These are phyloP conservation scores for Dissoconium aciculare DNA, from an alignment of 2,329 filamentous ascomycete genomes.

Conservation along the genomic window DNA sequence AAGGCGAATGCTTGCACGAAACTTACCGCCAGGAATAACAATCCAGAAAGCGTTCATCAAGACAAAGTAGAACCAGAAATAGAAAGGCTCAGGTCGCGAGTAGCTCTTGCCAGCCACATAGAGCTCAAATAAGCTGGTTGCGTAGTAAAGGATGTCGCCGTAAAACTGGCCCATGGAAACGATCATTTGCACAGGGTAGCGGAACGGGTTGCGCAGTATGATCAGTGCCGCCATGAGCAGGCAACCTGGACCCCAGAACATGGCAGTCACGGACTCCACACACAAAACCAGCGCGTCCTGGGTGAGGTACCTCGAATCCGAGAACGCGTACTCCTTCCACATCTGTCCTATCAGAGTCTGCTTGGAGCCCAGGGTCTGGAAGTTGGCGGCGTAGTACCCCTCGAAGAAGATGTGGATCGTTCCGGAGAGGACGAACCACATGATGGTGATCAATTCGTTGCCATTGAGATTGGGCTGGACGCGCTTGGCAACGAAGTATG, in stretches of 20 bases:
- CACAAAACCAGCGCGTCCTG: slow-evolving; percentile 74
- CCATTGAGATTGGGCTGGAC: slow-evolving; percentile 38
- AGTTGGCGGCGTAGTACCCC: slow-evolving; percentile 65
- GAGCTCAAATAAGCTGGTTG: slow-evolving; percentile 47
- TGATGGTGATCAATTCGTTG: slow-evolving; percentile 43
- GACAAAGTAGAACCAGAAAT: slow-evolving; percentile 53
- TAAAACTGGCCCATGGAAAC: slow-evolving; percentile 51
- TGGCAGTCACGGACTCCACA: slow-evolving; percentile 68
- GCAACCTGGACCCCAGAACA: slow-evolving; percentile 51
- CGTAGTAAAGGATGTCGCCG: slow-evolving; percentile 49
- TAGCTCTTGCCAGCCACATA: slow-evolving; percentile 40
- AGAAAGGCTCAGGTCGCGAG: slow-evolving; percentile 46
- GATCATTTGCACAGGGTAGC: slow-evolving; percentile 44
- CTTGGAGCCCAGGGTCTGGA: slow-evolving; percentile 47
- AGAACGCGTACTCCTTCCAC: slow-evolving; percentile 85
- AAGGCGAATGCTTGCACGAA: background rate
- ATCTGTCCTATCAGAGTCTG: slow-evolving; percentile 68
- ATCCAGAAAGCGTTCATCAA: slow-evolving; percentile 55
- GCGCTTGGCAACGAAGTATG: slow-evolving; percentile 39
- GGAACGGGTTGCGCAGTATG: slow-evolving; percentile 38
- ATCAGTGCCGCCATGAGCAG: slow-evolving; percentile 42
- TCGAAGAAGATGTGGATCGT: slow-evolving; percentile 71
- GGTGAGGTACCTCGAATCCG: slow-evolving; percentile 74
- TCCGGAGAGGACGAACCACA: slow-evolving; percentile 65
- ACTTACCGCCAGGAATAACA: slow-evolving; percentile 42